Conservation (phyloP, 305 asterid species). For the Fraxinus paxiana region DNA sequence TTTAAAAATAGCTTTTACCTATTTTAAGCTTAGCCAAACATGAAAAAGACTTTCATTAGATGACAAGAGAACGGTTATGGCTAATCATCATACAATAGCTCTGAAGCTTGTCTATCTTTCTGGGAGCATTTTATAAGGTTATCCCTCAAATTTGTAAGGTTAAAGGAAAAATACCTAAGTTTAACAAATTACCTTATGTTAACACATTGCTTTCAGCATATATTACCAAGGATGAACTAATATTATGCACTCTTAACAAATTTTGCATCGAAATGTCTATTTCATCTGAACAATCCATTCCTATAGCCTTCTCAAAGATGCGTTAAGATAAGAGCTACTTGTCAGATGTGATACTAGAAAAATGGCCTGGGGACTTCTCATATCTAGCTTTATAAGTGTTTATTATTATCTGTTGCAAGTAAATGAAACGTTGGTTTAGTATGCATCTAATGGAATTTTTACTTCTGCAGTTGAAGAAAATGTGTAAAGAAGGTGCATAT, state of each 20-base stretch:
- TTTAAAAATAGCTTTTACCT: background rate
- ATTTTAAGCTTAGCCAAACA: background rate
- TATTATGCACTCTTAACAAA: background rate
- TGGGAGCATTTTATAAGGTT: background rate
- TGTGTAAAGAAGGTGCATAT: conserved; percentile 80
- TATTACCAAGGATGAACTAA: background rate
- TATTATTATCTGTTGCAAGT: background rate
- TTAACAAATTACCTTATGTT: background rate
- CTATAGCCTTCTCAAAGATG: background rate
- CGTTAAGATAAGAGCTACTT: background rate
- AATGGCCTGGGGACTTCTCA: background rate
- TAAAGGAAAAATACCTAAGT: background rate
- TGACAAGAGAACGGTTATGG: background rate
- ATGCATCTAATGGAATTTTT: conserved; percentile 14
- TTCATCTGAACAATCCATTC: background rate
- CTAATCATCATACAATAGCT: background rate
- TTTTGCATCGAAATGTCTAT: background rate
- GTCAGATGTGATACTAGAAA: background rate
- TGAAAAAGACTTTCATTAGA: background rate
- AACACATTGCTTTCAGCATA: background rate
- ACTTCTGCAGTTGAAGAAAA: conserved; percentile 60
- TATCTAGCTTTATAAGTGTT: background rate
- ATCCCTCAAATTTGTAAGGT: background rate
- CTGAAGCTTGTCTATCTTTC: background rate
- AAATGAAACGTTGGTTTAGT: background rate